phyloP scores from a whole-genome alignment of 371 early-diverging fungal genomes.

The Mortierella sp. region DNA sequence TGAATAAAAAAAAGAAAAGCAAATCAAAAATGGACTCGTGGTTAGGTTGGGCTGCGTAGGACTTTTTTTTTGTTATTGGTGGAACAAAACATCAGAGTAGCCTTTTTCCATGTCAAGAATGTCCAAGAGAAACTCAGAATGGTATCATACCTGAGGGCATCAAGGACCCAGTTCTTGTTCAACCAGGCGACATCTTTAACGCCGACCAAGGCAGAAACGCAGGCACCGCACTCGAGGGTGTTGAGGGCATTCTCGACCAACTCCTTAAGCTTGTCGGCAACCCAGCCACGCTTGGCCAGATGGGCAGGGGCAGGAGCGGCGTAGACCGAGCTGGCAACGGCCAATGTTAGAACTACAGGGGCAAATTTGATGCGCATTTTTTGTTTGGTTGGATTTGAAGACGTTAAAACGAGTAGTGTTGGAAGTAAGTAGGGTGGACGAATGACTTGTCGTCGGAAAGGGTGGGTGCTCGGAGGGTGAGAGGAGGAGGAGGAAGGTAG shows the following conservation, averaged over 20 bases:
- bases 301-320: conserved; percentile 39
- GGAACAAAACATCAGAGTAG: conserved; percentile 20
- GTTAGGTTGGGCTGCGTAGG: background rate
- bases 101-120: conserved; percentile 20
- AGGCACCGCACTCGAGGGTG: conserved; percentile 46
- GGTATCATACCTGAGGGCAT: conserved; percentile 18
- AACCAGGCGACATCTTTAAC: conserved; percentile 51
- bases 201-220: conserved; percentile 47
- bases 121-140: conserved; percentile 12
- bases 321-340: conserved; percentile 30
- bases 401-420: background rate
- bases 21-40: background rate
- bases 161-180: conserved; percentile 56
- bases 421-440: background rate
- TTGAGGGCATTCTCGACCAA: conserved; percentile 40
- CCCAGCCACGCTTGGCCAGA: conserved; percentile 44
- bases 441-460: conserved; percentile 13
- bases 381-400: background rate
- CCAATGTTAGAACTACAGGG: conserved; percentile 33
- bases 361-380: conserved; percentile 33
- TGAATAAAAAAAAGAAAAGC: background rate
- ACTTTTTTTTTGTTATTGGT: background rate
- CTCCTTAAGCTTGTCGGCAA: conserved; percentile 30
- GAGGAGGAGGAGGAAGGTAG: background rate
- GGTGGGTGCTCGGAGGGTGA: background rate